Percentiles rank a stretch among this genome's conserved stretches.
phyloP scores from a whole-genome alignment of 768 basidiomycete genomes.

The Lactarius trivialis region DNA sequence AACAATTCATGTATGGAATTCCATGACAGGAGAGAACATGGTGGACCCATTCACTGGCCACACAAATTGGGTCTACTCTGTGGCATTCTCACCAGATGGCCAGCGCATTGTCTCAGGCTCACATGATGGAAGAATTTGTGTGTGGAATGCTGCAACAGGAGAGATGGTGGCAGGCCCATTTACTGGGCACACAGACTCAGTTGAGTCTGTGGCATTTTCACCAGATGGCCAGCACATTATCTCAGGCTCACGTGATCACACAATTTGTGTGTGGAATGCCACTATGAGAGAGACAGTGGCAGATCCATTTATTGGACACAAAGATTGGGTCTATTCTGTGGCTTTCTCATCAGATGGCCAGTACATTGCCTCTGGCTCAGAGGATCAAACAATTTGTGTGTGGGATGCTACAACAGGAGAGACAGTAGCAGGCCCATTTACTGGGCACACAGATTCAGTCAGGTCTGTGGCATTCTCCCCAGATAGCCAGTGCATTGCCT shows the following conservation, averaged over 20 bases:
- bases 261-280: not conserved
- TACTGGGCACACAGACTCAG: not conserved
- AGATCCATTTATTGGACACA: not conserved
- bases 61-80: not conserved
- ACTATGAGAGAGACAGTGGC: too few relatives aligned
- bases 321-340: not conserved
- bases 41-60: not conserved
- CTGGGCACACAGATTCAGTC: constrained; percentile 12
- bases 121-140: not conserved
- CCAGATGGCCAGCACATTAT: constrained; percentile 26
- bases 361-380: not conserved
- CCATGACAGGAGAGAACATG: not conserved
- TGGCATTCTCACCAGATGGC: not conserved
- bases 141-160: not conserved
- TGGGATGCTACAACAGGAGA: not conserved
- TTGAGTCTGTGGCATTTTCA: constrained; percentile 5
- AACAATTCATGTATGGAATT: too few relatives aligned
- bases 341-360: not conserved
- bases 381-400: not conserved
- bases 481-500: constrained; percentile 4
- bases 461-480: constrained; percentile 14
- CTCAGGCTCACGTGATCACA: constrained; percentile 21
- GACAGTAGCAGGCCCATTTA: not conserved
- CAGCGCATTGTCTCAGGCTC: not conserved
- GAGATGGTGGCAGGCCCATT: not conserved